Conservation (phyloP, 306 rosid genomes). For the Rubus idaeus region DNA sequence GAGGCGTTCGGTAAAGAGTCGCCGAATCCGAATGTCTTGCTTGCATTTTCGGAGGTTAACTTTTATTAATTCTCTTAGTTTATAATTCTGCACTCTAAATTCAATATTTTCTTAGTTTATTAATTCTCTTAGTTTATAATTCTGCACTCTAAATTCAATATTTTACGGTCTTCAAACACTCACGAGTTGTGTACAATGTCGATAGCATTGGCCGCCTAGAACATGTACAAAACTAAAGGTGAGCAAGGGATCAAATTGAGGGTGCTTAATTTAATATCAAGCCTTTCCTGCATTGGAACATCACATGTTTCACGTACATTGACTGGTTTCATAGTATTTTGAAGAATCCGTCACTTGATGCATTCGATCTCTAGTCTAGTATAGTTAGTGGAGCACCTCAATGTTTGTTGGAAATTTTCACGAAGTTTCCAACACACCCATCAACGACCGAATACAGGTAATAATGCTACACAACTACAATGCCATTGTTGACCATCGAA, state of each 20-base stretch:
- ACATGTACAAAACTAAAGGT: not conserved
- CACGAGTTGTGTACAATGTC: too few species aligned
- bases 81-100: too few species aligned
- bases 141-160: too few species aligned
- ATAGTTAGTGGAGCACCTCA: conserved; percentile 4
- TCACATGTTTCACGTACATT: not conserved
- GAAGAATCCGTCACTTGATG: not conserved
- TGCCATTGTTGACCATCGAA: conserved; percentile 4
- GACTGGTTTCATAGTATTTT: not conserved
- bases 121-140: too few species aligned
- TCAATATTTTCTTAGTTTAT: too few species aligned
- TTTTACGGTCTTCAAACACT: too few species aligned
- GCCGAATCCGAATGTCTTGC: too few species aligned
- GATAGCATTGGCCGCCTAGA: too few species aligned
- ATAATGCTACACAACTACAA: conserved; percentile 3
- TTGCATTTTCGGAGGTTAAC: too few species aligned
- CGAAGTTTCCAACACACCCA: not conserved
- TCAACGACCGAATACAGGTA: not conserved
- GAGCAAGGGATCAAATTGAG: not conserved
- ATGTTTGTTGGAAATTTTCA: not conserved
- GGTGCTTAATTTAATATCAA: not conserved
- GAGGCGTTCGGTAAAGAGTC: too few species aligned
- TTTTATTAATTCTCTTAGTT: too few species aligned
- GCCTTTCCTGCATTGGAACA: not conserved
- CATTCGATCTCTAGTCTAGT: too few species aligned